Conservation (phyloP, 805 yeast genomes). For the Lachancea kluyveri region DNA sequence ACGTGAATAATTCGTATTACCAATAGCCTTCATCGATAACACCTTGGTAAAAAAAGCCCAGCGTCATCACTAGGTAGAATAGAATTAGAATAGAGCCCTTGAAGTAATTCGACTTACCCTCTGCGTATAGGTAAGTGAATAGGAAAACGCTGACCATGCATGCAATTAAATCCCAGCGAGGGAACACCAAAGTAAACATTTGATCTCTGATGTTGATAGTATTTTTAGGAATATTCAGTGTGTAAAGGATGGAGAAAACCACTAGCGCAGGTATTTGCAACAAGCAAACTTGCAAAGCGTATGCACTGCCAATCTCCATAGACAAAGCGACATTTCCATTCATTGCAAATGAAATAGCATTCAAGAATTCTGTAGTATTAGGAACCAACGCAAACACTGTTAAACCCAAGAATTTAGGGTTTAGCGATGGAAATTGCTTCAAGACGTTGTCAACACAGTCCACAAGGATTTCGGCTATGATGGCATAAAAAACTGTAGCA, state of each 20-base stretch:
- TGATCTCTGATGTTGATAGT: conserved; percentile 31
- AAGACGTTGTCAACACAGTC: conserved; percentile 88
- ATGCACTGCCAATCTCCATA: conserved; percentile 97
- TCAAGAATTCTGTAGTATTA: conserved; percentile 91
- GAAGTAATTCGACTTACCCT: conserved; percentile 93
- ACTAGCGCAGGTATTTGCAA: conserved; percentile 91
- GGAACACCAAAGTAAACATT: conserved; percentile 80
- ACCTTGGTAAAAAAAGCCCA: conserved; percentile 70
- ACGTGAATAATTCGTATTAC: too few relatives aligned
- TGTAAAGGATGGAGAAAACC: conserved; percentile 56
- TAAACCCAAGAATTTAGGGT: conserved; percentile 86
- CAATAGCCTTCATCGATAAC: conserved; percentile 17
- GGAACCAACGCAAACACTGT: conserved; percentile 96
- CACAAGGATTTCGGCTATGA: conserved; percentile 90
- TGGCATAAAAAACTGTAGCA: conserved; percentile 83
- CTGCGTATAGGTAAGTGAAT: conserved; percentile 91
- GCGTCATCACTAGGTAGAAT: conserved; percentile 64
- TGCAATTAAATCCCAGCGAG: conserved; percentile 92
- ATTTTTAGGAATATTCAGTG: conserved; percentile 30
- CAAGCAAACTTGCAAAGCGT: conserved; percentile 90
- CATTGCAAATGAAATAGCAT: conserved; percentile 94
- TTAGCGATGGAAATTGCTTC: conserved; percentile 59
- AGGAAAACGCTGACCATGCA: conserved; percentile 78
- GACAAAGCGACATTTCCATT: conserved; percentile 94
- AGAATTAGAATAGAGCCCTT: conserved; percentile 86